Evolutionary conservation across 2,329 filamentous ascomycete species (phyloP), one percentile per base, ranked within the genome.

Genomic region (Talaromyces islandicus): DNA sequence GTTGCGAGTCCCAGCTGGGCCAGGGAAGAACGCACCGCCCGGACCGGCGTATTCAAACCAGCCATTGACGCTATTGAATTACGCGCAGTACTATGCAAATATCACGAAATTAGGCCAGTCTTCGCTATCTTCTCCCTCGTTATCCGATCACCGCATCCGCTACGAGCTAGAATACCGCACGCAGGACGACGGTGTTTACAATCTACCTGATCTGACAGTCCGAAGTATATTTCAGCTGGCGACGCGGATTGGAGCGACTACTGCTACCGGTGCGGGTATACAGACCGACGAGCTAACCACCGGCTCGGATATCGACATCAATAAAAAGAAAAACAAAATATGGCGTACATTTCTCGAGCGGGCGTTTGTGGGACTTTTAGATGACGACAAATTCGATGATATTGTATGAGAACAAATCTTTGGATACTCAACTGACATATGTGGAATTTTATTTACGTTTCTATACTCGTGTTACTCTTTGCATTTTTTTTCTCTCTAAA

Each of bases 51-150:
- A 99, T 75, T 91, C 88, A 21, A 86, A 89, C 7, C 94, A 99
- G 71, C 80, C 90, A 0, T 80, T 97, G 41, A 90, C 91, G 0
- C 80, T 92, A 63, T 81, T 88, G 3, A 86, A 90, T 5, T 97
- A 91, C 73, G 91, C 86, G 4, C 94, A 99, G 69, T 97, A 95
- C 74, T 97, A 86, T 73, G 92, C 93, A 62, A 99, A 99, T 72
- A 78, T 99, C n/a, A 97, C 93, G 0, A 78, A 85, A 61, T 88
- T 96, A 75, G 95, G 97, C 76, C 90, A 92, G 67, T 85, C 89
- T 62, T 81, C 86, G 54, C 69, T 74, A 1, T 61, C 61, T 35
- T 58, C 48, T 19, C 64, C 64, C 46, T 50, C 60, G 61, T 25
- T 38, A 21, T 41, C 67, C 65, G 19, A 69, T 72, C 61, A 73